Percentiles rank a stretch among this genome's conserved stretches.
Evolutionary conservation across 768 basidiomycete genomes (phyloP).

Genomic region (Phlebiopsis flavidoalba): DNA sequence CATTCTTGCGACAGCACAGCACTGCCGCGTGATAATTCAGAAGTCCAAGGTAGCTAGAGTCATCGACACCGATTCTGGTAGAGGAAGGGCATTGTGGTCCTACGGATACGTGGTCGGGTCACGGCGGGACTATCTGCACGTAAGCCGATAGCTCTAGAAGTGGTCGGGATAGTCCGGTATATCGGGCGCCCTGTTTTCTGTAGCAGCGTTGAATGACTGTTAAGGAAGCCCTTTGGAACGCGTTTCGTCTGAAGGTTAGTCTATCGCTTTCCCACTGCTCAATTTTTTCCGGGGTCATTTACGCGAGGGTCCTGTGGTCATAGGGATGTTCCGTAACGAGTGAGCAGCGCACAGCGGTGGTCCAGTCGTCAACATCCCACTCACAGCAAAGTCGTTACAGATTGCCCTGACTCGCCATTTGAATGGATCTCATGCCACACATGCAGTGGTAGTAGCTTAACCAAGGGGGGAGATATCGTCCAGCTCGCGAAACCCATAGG

Average conservation of each 20-base stretch:
- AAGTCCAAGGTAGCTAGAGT: too few relatives aligned
- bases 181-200: not conserved
- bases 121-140: too few relatives aligned
- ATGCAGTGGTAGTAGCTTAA: slow-evolving; percentile 58
- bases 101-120: not conserved
- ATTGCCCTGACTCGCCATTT: not conserved
- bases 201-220: slow-evolving; percentile 1
- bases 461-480: slow-evolving; percentile 63
- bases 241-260: not conserved
- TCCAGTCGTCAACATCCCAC: not conserved
- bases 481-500: slow-evolving; percentile 69
- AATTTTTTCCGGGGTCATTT: not conserved
- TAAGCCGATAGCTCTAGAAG: not conserved
- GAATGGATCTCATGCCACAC: not conserved
- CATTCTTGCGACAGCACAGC: too few relatives aligned
- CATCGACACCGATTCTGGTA: too few relatives aligned
- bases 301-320: not conserved
- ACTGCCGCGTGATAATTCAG: too few relatives aligned
- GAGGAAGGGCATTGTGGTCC: not conserved
- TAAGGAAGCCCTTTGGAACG: slow-evolving; percentile 3
- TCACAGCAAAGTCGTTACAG: not conserved
- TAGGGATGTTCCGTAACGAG: not conserved
- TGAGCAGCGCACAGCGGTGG: not conserved
- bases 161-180: not conserved
- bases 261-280: slow-evolving; percentile 1